Evolutionary conservation across 2,329 filamentous ascomycete species (phyloP).

Genomic region (Beauveria sp.): DNA sequence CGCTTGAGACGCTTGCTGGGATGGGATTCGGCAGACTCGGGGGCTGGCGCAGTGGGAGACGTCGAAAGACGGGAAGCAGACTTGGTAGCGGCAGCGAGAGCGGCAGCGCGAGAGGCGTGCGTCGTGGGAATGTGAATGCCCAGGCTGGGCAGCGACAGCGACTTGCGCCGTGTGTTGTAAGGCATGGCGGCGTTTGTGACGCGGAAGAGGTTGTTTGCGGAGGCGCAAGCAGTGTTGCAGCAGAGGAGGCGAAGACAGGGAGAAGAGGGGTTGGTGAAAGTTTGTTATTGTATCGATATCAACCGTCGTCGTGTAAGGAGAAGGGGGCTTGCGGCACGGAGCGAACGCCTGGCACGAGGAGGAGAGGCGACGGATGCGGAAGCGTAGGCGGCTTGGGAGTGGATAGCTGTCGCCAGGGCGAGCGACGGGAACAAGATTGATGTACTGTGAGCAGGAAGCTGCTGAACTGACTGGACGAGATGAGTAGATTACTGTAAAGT

Average conservation of each 20-base stretch:
- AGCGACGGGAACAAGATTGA: neutral
- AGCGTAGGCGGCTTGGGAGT: neutral
- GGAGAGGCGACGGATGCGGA: constrained; percentile 4
- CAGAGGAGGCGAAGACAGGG: neutral
- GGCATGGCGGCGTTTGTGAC: constrained; percentile 50
- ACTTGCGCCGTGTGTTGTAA: constrained; percentile 96
- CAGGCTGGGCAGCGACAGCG: constrained; percentile 82
- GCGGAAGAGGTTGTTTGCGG: neutral
- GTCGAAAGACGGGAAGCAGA: constrained; percentile 6
- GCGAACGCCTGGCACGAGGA: neutral
- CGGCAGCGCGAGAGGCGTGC: constrained; percentile 50
- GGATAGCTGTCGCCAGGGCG: neutral
- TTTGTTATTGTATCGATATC: constrained; percentile 11
- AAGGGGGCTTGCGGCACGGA: neutral
- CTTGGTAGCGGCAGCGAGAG: constrained; percentile 31
- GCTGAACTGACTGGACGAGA: neutral
- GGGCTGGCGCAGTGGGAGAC: constrained; percentile 16
- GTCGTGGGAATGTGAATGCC: constrained; percentile 79
- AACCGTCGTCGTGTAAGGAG: constrained; percentile 4
- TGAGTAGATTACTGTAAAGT: neutral
- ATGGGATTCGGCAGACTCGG: constrained; percentile 28
- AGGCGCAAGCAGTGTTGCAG: neutral
- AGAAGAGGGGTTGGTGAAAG: neutral
- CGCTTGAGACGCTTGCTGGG: constrained; percentile 67
- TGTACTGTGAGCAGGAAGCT: neutral